Percentiles rank a stretch among this genome's conserved stretches.
Conservation (phyloP, 2,329 filamentous ascomycete species). For the Alternaria infectoria region DNA sequence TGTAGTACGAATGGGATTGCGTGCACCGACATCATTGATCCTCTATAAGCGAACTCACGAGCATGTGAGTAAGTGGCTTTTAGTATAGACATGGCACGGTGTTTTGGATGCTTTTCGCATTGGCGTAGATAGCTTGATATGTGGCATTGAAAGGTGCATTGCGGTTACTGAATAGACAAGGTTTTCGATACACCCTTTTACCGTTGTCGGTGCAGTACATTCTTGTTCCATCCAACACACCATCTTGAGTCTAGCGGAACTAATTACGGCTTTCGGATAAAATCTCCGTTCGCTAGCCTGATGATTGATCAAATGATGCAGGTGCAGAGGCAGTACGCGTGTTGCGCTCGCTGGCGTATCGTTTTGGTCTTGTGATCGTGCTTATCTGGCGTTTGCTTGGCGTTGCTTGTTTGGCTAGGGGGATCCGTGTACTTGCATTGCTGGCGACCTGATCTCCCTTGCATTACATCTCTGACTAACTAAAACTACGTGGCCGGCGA, state of each 20-base stretch:
- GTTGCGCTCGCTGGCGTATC: neutral
- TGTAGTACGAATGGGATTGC: constrained; percentile 64
- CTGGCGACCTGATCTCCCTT: neutral
- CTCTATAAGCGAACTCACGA: neutral
- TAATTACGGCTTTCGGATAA: neutral
- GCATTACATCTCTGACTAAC: neutral
- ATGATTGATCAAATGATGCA: neutral
- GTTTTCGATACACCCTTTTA: neutral
- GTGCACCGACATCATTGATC: constrained; percentile 53
- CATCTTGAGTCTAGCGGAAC: neutral
- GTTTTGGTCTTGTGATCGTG: neutral
- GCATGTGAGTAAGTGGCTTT: neutral
- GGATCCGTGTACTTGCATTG: neutral
- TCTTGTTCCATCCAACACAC: neutral
- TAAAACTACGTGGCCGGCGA: neutral
- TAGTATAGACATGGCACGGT: neutral
- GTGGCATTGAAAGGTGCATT: neutral
- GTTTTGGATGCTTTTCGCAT: neutral
- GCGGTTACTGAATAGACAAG: neutral
- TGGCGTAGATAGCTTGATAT: neutral
- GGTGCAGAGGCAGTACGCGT: neutral
- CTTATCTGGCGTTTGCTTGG: neutral
- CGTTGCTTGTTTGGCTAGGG: neutral
- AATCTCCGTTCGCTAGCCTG: neutral
- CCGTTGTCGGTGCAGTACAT: neutral